These are phyloP conservation scores for Xylariaceae sp. DNA, from an alignment of 2,329 filamentous ascomycete genomes.

Conservation along the genomic window DNA sequence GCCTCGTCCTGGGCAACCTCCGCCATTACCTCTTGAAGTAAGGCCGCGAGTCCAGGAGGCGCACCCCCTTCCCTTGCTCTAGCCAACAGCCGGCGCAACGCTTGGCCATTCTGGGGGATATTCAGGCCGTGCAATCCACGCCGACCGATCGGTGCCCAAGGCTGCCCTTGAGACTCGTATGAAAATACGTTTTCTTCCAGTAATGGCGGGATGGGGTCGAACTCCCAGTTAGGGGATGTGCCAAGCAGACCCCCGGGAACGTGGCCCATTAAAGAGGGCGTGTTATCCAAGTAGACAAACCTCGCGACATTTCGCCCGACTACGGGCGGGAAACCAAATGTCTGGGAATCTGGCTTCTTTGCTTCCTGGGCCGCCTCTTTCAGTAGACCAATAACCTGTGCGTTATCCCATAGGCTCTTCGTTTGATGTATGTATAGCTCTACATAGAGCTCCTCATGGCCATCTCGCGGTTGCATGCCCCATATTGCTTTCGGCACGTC, in stretches of 20 bases:
- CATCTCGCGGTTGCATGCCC: constrained; percentile 64
- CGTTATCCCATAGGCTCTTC: constrained; percentile 81
- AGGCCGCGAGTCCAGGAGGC: constrained; percentile 18
- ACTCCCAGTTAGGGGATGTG: constrained; percentile 63
- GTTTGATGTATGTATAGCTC: constrained; percentile 70
- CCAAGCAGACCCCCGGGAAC: constrained; percentile 62
- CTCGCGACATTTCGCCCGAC: constrained; percentile 56
- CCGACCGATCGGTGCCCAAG: constrained; percentile 36
- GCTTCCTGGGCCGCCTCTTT: constrained; percentile 60
- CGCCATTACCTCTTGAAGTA: constrained; percentile 21
- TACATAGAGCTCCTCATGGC: constrained; percentile 62
- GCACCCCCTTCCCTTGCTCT: constrained; percentile 20
- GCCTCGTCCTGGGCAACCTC: constrained; percentile 8
- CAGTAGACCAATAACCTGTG: constrained; percentile 63
- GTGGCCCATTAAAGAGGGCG: constrained; percentile 62
- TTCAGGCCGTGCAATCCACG: constrained; percentile 2
- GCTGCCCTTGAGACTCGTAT: constrained; percentile 36
- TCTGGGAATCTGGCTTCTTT: constrained; percentile 37
- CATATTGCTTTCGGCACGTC: constrained; percentile 76
- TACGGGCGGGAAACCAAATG: constrained; percentile 34
- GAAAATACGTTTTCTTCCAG: constrained; percentile 49
- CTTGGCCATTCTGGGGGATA: constrained; percentile 11
- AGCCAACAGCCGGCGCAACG: constrained; percentile 20
- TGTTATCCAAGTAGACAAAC: constrained; percentile 73
- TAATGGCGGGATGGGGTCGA: constrained; percentile 74